phyloP scores from a whole-genome alignment of 2,329 filamentous ascomycete species.

The Gnomoniopsis smithogilvyi region DNA sequence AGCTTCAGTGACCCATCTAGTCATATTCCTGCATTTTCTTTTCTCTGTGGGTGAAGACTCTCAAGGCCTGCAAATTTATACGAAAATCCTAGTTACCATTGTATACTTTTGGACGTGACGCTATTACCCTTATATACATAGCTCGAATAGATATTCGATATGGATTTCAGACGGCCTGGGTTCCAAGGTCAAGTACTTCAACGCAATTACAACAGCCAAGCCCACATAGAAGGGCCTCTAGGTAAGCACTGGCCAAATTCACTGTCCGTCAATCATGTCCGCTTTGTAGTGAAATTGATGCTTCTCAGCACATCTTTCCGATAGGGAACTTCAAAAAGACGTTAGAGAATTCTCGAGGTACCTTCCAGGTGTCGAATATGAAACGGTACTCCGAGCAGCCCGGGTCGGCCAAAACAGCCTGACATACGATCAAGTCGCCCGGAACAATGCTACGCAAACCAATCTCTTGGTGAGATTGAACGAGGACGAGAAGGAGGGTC shows the following conservation, averaged over 20 bases:
- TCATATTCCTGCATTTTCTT: too few species aligned
- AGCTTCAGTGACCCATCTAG: too few species aligned
- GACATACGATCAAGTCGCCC: constrained; percentile 35
- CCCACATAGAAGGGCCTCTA: constrained; percentile 12
- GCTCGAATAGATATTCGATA: background rate
- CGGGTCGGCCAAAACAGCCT: constrained; percentile 38
- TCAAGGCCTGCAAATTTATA: too few species aligned
- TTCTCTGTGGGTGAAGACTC: too few species aligned
- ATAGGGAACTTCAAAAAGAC: constrained; percentile 34
- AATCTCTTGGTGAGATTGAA: constrained; percentile 31
- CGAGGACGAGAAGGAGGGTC: constrained; percentile 33
- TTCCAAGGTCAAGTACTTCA: constrained; percentile 1
- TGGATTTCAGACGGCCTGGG: background rate
- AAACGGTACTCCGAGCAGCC: constrained; percentile 34
- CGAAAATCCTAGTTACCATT: too few species aligned
- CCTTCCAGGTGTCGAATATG: constrained; percentile 27
- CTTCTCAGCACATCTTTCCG: constrained; percentile 32
- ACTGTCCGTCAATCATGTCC: background rate
- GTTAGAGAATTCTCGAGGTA: constrained; percentile 30
- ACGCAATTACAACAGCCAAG: constrained; percentile 9
- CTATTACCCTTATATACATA: background rate
- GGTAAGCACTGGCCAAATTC: background rate
- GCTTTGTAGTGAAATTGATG: constrained; percentile 17
- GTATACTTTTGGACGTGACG: background rate
- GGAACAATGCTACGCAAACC: constrained; percentile 21